Evolutionary conservation across 106 monocot genomes (phyloP), one percentile per base, ranked within the genome.

Genomic region (Acorus gramineus): DNA sequence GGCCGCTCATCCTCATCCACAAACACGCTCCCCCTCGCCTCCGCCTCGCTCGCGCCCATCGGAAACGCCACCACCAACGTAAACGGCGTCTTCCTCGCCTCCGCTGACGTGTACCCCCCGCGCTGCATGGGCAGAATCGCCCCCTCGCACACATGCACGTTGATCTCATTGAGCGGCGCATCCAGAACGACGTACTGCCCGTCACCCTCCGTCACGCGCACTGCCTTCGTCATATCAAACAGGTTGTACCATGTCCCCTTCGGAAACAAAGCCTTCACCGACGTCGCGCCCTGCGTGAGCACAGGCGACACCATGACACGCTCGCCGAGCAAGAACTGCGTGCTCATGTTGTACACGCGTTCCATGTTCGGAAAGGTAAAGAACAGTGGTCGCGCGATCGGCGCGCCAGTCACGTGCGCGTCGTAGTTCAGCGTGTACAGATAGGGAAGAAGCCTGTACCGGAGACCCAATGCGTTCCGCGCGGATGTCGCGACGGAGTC

Each of bases 241-340:
- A 98, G 50, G 49, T 78, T 98, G 66, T 88, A 98, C 98, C 98
- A 98, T 2, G 81, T 88, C 2, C 98, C 98, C 0, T 82, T 82
- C 2, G 98, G 98, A 65, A 98, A 98, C 64, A 88, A 51, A 0
- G 81, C 91, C 6, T 81, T 71, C 47, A 98, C 92, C 2, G 66
- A 56, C 2, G 80, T 86, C 2, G 85, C 82, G 0, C 67, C 80
- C 57, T 91, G 49, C 68, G 83, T 64, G 8, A 98, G 74, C 11
- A 98, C 98, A 0, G 98, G 98, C 0, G 98, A 89, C 9, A 98
- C 88, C 91, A 98, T 83, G 45, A 98, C 73, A 49, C 83, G 65
- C 2, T 63, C 61, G 7, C 98, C 98, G 0, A 98, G 77, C 65
- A 92, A 60, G 78, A 83, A 98, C 70, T 98, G 98, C 2, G 92